Base-by-base conservation (phyloP, 2,329 filamentous ascomycete genomes). In the Annulohypoxylon truncatum region DNA sequence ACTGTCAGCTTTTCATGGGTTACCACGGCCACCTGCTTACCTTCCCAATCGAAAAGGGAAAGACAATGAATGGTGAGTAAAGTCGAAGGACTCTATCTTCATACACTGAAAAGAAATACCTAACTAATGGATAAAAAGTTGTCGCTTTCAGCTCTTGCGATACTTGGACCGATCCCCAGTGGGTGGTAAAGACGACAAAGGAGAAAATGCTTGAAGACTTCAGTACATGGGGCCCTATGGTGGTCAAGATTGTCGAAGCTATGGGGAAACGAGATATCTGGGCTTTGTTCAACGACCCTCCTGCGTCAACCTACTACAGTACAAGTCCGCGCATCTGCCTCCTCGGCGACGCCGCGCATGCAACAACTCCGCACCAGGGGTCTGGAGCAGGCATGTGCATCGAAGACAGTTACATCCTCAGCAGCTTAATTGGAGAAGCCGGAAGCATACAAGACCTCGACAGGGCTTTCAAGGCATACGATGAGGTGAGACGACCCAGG, bases 301-400 rank as follows among this genome's bases (percentile, higher is more conserved):
- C 83, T 0, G 78, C 79, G 1, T 72, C 73, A 9, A 85, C 81
- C 44, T 79, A 78, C 69, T 78, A 79, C 22, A 79, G 79, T 6
- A 52, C 59, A 6, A 44, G 51, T 6, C 71, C 71, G 8, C 77
- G 82, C 0, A 71, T 85, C 22, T 82, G 80, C 35, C 79, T 90
- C 1, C 75, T 87, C 0, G 89, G 88, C 12, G 88, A 91, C 71
- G 87, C 88, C 0, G 89, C 88, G 0, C 88, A 90, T 72, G 87
- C 87, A 0, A 85, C 85, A 38, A 85, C 87, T 0, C 88, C 88
- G 0, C 84, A 87, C 38, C 84, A 88, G 42, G 88, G 87, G 0
- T 83, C 87, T 1, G 88, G 88, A 2, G 83, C 85, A 0, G 86
- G 85, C 1, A 82, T 89, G 71, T 85, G 84, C 1, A 84, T 90